A percentile compares a stretch with the other conserved stretches of the same genome.
phyloP scores from a whole-genome alignment of 352 stramenopile species.

The Detonula confervacea region DNA sequence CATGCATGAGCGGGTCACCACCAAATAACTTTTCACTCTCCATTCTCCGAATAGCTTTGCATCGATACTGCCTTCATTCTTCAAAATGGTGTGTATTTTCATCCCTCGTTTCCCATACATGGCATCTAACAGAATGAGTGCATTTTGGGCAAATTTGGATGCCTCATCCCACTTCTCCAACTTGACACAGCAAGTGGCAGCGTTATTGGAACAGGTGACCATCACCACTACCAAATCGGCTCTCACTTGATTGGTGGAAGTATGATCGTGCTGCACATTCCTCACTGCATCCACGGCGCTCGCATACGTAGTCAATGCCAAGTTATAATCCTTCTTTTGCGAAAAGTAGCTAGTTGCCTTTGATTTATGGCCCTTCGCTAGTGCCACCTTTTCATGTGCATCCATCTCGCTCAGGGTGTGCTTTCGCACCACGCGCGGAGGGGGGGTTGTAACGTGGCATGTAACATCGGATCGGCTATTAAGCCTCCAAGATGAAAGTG shows the following conservation, averaged over 20 bases:
- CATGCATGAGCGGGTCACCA: conserved; percentile 52
- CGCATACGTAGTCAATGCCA: conserved; percentile 61
- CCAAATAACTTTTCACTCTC: conserved; percentile 72
- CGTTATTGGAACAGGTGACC: conserved; percentile 84
- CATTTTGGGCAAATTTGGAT: conserved; percentile 67
- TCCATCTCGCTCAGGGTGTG: conserved; percentile 76
- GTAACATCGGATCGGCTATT: conserved; percentile 59
- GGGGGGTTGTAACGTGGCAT: conserved; percentile 55
- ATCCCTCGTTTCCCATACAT: conserved; percentile 66
- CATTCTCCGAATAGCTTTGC: conserved; percentile 81
- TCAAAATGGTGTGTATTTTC: conserved; percentile 75
- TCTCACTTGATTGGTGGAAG: conserved; percentile 68
- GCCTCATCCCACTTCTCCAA: conserved; percentile 62
- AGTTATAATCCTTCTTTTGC: conserved; percentile 55
- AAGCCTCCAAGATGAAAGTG: conserved; percentile 72
- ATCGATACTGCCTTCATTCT: conserved; percentile 60
- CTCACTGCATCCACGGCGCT: conserved; percentile 70
- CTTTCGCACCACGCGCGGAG: conserved; percentile 57
- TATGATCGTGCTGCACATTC: conserved; percentile 74
- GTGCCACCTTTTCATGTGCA: conserved; percentile 65
- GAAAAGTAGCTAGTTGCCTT: conserved; percentile 58
- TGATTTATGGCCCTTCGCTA: conserved; percentile 62
- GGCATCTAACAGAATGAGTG: conserved; percentile 71
- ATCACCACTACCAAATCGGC: conserved; percentile 78
- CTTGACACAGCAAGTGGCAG: conserved; percentile 59